Base-by-base conservation (phyloP, 1,284 basidiomycete genomes). In the Malassezia pachydermatis region DNA sequence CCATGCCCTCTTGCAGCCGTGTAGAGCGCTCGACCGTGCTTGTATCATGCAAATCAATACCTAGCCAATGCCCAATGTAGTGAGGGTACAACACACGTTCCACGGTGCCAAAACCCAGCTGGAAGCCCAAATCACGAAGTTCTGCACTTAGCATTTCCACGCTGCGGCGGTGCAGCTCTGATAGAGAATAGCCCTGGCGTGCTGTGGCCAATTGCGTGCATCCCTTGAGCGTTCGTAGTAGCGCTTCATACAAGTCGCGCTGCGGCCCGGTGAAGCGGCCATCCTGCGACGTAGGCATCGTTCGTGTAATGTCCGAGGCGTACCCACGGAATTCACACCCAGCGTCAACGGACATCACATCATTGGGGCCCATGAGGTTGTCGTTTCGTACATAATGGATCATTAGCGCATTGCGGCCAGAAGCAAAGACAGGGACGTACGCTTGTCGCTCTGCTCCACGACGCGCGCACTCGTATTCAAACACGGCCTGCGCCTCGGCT, bases 271-370 rank as follows among this genome's bases (percentile, higher is more conserved):
- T 82, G 72, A 96, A 98, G 14, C 35, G 40, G 0, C 59, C 56
- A 33, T 60, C 42, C 17, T 51, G 46, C 3, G 58, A 56, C 11
- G 80, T 82, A 1, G 94, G 92, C 70, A 83, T 95, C 13, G 90
- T 89, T 33, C 92, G 84, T 6, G 89, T 95, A 61, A 98, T 95
- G 72, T 98, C 92, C 34, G 87, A 89, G 2, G 88, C 88, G 67
- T 98, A 98, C 41, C 87, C 87, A 58, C 84, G 88, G 30, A 51
- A 60, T 53, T 71, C 73, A 41, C 63, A 67, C 9, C 72, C 66
- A 5, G 67, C 66, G 34, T 71, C 63, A 45, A 70, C 66, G 38
- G 65, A 67, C 8, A 71, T 55, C 4, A 71, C 51, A 33, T 63
- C 54, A 25, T 55, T 51, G 2, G 53, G 46, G 1, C 51, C 45